phyloP scores from a whole-genome alignment of 805 yeast species.

The Ogataea nonfermentans region DNA sequence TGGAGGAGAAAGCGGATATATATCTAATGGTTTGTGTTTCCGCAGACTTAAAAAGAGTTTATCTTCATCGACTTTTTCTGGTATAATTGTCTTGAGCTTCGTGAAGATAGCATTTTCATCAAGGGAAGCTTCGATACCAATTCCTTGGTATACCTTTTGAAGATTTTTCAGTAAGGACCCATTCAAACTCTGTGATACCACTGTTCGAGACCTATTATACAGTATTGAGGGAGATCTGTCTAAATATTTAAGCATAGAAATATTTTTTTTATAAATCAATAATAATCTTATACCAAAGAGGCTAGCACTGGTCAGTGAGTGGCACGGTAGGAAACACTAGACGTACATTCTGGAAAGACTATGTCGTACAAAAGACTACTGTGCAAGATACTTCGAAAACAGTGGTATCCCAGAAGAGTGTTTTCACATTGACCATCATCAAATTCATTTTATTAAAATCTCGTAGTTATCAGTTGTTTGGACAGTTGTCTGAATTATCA shows the following conservation, averaged over 20 bases:
- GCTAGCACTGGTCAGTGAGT: no score
- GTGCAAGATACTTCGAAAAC: no score
- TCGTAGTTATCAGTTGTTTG: no score
- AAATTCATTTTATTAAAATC: no score
- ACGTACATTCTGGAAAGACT: no score
- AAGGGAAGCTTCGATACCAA: slow-evolving; percentile 1
- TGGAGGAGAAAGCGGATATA: slow-evolving; percentile 11
- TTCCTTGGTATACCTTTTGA: slow-evolving; percentile 1
- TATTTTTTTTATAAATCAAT: neutral
- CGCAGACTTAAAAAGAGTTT: slow-evolving; percentile 3
- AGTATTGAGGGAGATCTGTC: neutral
- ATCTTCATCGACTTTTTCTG: neutral
- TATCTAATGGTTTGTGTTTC: slow-evolving; percentile 5
- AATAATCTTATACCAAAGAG: neutral
- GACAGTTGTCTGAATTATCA: no score
- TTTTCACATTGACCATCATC: no score
- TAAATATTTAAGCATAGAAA: slow-evolving; percentile 1
- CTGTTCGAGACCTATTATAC: neutral
- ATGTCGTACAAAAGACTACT: no score
- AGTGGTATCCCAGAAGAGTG: no score
- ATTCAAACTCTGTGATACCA: no score
- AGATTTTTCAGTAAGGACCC: no score
- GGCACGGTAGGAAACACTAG: no score
- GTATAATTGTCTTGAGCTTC: slow-evolving; percentile 1
- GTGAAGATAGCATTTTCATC: neutral